These are phyloP conservation scores for Phanerodontia chrysosporium DNA, from an alignment of 768 basidiomycete species.

Conservation along the genomic window DNA sequence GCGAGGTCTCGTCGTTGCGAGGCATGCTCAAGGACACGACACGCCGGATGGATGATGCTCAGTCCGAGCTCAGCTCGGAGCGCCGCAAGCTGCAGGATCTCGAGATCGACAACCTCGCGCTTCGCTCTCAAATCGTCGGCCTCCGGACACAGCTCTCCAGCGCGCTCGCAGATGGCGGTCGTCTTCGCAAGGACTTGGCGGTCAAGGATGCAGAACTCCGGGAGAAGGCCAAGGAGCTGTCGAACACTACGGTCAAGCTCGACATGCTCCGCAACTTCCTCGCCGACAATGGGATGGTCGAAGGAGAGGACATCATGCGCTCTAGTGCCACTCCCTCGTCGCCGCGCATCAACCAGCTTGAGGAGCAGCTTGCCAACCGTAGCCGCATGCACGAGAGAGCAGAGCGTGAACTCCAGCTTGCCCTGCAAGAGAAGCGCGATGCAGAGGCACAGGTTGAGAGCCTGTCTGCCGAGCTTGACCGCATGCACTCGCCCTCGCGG, in stretches of 20 bases:
- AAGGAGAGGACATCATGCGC: constrained; percentile 64
- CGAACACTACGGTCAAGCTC: constrained; percentile 70
- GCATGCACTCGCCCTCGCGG: constrained; percentile 46
- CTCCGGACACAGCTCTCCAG: constrained; percentile 70
- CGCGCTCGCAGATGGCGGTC: constrained; percentile 64
- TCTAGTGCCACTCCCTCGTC: constrained; percentile 33
- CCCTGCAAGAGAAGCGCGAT: constrained; percentile 65
- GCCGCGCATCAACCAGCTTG: constrained; percentile 65
- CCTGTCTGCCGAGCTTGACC: constrained; percentile 64
- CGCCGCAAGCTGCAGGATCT: constrained; percentile 58
- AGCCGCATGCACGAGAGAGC: constrained; percentile 67
- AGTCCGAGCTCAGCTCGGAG: constrained; percentile 63
- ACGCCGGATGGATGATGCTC: constrained; percentile 65
- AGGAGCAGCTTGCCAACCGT: constrained; percentile 71
- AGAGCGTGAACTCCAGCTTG: constrained; percentile 70
- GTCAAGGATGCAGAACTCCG: constrained; percentile 61
- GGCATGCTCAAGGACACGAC: constrained; percentile 76
- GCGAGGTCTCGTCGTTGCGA: constrained; percentile 70
- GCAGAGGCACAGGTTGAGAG: constrained; percentile 65
- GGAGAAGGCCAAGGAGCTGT: constrained; percentile 59
- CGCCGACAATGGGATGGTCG: constrained; percentile 81
- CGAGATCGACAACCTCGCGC: constrained; percentile 56
- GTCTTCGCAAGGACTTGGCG: constrained; percentile 63
- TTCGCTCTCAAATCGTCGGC: constrained; percentile 71
- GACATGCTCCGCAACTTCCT: constrained; percentile 82